These are phyloP conservation scores for Pholiota molesta DNA, from an alignment of 768 basidiomycete species.

Conservation along the genomic window DNA sequence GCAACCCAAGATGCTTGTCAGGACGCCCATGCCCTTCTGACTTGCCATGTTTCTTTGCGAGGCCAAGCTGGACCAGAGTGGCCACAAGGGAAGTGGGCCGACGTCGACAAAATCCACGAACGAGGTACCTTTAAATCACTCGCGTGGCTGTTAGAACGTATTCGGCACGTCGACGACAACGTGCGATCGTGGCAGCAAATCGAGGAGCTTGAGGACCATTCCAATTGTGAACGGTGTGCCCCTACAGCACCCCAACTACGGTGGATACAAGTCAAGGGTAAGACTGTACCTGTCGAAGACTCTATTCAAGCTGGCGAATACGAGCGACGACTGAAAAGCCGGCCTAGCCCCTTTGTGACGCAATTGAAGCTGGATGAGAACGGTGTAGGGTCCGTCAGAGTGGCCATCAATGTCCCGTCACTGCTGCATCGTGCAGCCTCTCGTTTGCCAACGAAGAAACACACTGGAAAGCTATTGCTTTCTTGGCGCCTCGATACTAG, in stretches of 20 bases:
- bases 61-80: constrained; percentile 78
- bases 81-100: constrained; percentile 72
- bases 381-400: constrained; percentile 69
- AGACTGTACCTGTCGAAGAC: constrained; percentile 77
- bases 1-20: constrained; percentile 66
- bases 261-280: constrained; percentile 70
- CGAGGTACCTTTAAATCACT: constrained; percentile 77
- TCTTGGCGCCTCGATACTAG: constrained; percentile 87
- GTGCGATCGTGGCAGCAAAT: constrained; percentile 71
- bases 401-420: constrained; percentile 88
- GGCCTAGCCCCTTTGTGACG: constrained; percentile 86
- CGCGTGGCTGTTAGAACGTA: constrained; percentile 87
- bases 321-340: constrained; percentile 83
- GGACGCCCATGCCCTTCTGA: constrained; percentile 77
- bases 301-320: constrained; percentile 86
- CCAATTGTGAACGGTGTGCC: constrained; percentile 79
- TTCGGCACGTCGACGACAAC: constrained; percentile 71
- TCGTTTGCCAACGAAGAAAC: constrained; percentile 65
- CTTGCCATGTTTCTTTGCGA: constrained; percentile 73
- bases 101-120: constrained; percentile 88
- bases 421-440: constrained; percentile 86
- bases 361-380: constrained; percentile 72
- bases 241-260: constrained; percentile 75
- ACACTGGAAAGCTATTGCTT: constrained; percentile 49
- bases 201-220: constrained; percentile 44